A percentile compares a stretch with the other conserved stretches of the same genome.
Conservation (phyloP, 1,284 basidiomycete genomes). For the Ganoderma leucocontextum region DNA sequence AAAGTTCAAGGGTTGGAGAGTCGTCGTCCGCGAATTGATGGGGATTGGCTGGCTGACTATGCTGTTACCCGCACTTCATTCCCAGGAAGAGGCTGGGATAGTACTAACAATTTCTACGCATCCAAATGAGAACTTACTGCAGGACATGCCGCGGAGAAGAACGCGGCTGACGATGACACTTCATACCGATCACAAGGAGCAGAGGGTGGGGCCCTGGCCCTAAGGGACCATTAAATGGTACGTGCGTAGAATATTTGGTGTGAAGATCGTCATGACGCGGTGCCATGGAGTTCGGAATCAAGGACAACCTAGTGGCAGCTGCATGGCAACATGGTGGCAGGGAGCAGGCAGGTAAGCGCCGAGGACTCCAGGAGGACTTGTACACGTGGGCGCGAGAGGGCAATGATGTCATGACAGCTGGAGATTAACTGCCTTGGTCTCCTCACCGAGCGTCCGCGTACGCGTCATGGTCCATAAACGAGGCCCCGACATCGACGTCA, state of each 20-base stretch:
- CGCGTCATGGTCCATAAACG: neutral
- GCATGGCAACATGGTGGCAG: neutral
- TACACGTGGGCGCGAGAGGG: neutral
- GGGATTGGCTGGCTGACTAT: neutral
- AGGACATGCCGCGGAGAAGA: neutral
- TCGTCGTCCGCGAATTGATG: neutral
- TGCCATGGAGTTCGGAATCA: too few relatives aligned
- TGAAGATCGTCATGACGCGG: too few relatives aligned
- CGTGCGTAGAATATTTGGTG: too few relatives aligned
- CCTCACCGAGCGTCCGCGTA: neutral
- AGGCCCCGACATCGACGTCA: constrained; percentile 9
- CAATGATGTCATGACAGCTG: constrained; percentile 1
- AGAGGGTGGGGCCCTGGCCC: too few relatives aligned
- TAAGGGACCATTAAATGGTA: too few relatives aligned
- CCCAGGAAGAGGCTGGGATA: neutral
- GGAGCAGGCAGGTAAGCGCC: neutral
- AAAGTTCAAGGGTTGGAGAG: too few relatives aligned
- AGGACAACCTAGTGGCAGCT: neutral
- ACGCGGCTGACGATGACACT: neutral
- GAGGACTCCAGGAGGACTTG: neutral
- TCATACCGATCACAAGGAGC: neutral
- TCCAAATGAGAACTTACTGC: neutral
- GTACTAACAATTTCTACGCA: too few relatives aligned
- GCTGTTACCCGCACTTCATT: neutral
- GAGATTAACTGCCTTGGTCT: constrained; percentile 5